A percentile compares a stretch with the other conserved stretches of the same genome.
Conservation (phyloP, 2,329 filamentous ascomycete species). For the Beauveria sp. region DNA sequence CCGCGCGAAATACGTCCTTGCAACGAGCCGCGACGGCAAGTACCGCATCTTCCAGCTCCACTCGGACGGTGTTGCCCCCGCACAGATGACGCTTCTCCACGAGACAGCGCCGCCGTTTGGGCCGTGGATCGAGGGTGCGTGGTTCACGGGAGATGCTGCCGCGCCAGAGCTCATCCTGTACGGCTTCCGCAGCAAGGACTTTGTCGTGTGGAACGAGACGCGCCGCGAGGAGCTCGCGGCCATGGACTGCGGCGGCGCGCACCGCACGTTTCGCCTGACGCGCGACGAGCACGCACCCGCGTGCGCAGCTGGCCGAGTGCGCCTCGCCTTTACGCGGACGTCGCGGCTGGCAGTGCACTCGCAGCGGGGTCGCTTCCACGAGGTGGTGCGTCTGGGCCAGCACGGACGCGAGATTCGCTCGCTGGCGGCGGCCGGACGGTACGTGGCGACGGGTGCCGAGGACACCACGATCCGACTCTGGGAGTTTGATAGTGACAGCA, state of each 20-base stretch:
- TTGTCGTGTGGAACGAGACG: slow-evolving; percentile 75
- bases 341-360: slow-evolving; percentile 43
- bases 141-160: slow-evolving; percentile 36
- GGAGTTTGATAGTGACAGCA: slow-evolving; percentile 25
- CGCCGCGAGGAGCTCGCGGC: slow-evolving; percentile 60
- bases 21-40: slow-evolving; percentile 69
- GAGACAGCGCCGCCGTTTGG: slow-evolving; percentile 63
- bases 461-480: slow-evolving; percentile 70
- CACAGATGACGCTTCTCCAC: slow-evolving; percentile 48
- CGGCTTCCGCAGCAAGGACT: slow-evolving; percentile 73
- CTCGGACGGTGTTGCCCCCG: slow-evolving; percentile 15
- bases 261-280: slow-evolving; percentile 61
- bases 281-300: slow-evolving; percentile 18
- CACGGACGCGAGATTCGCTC: slow-evolving; percentile 80
- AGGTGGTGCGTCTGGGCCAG: slow-evolving; percentile 57
- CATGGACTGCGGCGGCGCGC: slow-evolving; percentile 77
- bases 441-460: slow-evolving; percentile 62
- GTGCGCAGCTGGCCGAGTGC: slow-evolving; percentile 26
- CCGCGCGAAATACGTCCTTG: slow-evolving; percentile 46
- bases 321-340: slow-evolving; percentile 70
- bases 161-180: slow-evolving; percentile 58
- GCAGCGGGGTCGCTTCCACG: slow-evolving; percentile 27
- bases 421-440: slow-evolving; percentile 29
- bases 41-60: slow-evolving; percentile 56
- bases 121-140: slow-evolving; percentile 67